Evolutionary conservation across 768 basidiomycete species (phyloP), one percentile per base, ranked within the genome.

Genomic region (Pleurotus tuber-regium): DNA sequence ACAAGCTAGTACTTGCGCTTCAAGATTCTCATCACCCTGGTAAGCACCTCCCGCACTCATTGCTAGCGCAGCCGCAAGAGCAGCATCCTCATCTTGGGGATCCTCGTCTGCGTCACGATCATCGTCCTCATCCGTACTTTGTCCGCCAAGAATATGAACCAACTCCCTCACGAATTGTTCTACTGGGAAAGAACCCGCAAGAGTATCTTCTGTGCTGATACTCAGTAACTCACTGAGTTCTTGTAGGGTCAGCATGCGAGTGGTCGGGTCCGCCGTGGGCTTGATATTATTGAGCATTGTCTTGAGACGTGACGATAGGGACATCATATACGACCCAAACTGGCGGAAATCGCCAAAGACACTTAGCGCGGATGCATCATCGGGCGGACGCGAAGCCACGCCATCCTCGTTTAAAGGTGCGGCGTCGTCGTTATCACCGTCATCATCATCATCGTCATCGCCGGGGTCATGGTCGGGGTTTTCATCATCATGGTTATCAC

Each of bases 161-260:
- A 99, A 79, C 66, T 97, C 96, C 59, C 86, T 83, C 25, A 95
- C 91, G 64, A 92, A 98, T 29, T 85, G 80, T 60, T 96, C 94
- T 18, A 95, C 87, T 57, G 89, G 90, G 72, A 99, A 96, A n/a
- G 90, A 95, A 35, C 93, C 93, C 7, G 92, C 89, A 40, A 99
- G 75, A 5, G 94, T 98, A 65, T 99, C 97, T 70, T 98, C 96
- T 2, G 93, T 98, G 68, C 92, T 92, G 71, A 98, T 95, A 54
- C 91, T 90, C 51, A 99, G 82, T 28, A 98, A 68, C 65, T 98
- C 96, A 70, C 91, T 93, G 47, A 97, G 79, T 62, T 99, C 96
- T 63, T 98, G 94, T 24, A 99, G 73, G 4, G 95, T 94, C 38
- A 92, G 71, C 24, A 98, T 81, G 42, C 94, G 87, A 33, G 86